Evolutionary conservation across 176 grass and related monocot genomes (phyloP), one percentile per base, ranked within the genome.

Genomic region (Tillandsia fasciculata): DNA sequence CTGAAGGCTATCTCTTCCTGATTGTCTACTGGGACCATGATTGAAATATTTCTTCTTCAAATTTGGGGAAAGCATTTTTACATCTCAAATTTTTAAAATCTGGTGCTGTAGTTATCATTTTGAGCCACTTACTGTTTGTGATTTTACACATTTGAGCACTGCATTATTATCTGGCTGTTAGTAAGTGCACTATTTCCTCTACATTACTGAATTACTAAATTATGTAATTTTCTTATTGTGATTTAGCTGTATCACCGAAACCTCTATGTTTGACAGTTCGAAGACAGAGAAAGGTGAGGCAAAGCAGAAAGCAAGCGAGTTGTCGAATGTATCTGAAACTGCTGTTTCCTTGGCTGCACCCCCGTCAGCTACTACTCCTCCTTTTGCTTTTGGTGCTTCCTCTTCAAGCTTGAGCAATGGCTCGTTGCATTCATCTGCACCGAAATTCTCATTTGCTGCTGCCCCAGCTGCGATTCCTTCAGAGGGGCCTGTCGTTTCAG

Each of bases 381-480:
- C 70, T 65, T 26, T 84, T 81, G 20, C 78, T 66, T 91, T 79
- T 76, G 72, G 72, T 42, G 69, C 75, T 74, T 74, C 72, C 18
- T 70, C 73, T 68, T 47, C 79, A 23, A 58, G 65, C 69, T 71
- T 87, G 33, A 81, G 84, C 76, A 91, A 87, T 84, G 88, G 78
- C 26, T 82, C 69, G 22, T 71, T 50, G 3, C 53, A 67, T 47
- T 51, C 76, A 70, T 83, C 57, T 0, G 57, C 83, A 64, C 75
- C 73, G 47, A 84, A 81, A 61, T 67, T 65, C 26, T 67, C 64
- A 49, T 17, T 52, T 23, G 11, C 51, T 67, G 14, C 64, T 70
- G 33, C 65, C 13, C 14, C 69, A 71, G 61, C 56, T 75, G 18
- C 28, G 53, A 17, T 50, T 12, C 67, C 66, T 74, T 49, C 74